phyloP scores from a whole-genome alignment of 73 alveolate species.

The Blepharisma stoltei region DNA sequence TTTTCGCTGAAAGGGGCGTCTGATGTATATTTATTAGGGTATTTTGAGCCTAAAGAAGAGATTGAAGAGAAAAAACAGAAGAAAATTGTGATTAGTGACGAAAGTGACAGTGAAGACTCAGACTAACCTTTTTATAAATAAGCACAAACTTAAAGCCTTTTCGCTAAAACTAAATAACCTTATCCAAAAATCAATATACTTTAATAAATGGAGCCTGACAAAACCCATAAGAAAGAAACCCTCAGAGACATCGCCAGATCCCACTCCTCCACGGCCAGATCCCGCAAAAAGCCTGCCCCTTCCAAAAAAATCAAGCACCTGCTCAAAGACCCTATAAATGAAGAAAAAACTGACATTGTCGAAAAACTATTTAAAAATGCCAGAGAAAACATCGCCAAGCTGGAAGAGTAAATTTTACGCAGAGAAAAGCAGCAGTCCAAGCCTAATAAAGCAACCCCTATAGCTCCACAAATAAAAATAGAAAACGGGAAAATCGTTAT shows the following conservation, averaged over 20 bases:
- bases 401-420: background rate
- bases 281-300: background rate
- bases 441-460: background rate
- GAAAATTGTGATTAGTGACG: too few relatives aligned
- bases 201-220: constrained; percentile 1
- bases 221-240: background rate
- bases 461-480: background rate
- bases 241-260: constrained; percentile 16
- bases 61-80: too few relatives aligned
- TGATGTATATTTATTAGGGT: too few relatives aligned
- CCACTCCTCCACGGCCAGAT: background rate
- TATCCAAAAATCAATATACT: too few relatives aligned
- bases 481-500: constrained; percentile 24
- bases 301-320: background rate
- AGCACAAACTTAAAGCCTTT: too few relatives aligned
- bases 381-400: background rate
- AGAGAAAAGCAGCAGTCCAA: background rate
- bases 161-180: too few relatives aligned
- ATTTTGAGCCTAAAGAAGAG: too few relatives aligned
- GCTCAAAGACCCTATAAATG: background rate
- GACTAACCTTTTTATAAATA: too few relatives aligned
- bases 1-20: too few relatives aligned
- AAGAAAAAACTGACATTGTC: background rate
- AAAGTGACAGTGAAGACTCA: too few relatives aligned
- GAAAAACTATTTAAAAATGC: constrained; percentile 24